Base-by-base conservation (phyloP, 2,329 filamentous ascomycete species). In the Pseudocercospora musae region DNA sequence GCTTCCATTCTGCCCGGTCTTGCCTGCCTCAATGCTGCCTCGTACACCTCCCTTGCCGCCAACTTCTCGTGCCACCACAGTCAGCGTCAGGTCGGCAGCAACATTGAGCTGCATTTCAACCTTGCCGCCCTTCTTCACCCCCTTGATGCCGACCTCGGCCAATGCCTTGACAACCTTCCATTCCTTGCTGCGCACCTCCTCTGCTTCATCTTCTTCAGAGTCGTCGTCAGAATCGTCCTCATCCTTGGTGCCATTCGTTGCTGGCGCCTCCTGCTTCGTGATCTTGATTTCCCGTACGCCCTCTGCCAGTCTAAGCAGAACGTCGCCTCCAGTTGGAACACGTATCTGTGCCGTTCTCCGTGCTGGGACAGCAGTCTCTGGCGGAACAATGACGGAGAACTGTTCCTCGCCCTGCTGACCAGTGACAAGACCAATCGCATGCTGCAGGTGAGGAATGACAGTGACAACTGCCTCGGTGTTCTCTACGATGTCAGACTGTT, bases 391-490 rank as follows among this genome's bases (percentile, higher is more conserved):
- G 62, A 92, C 88, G 53, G 87, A 87, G 81, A 98, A 97, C 63
- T 86, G 80, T 67, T 90, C 87, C 62, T 86, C 82, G n/a, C 52
- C 52, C 20, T 54, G 27, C 29, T 33, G 10, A 44, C 80, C 83
- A 70, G 88, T 86, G 66, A 96, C 84, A 58, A 98, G 89, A 76
- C 95, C 95, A 66, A 99, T 90, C 66, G 94, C 90, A 75, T 93
- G 90, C 71, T 87, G 84, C 66, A 96, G 88, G 81, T 99, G 95
- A 71, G 92, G 92, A 57, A 96, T 92, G 15, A 93, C 94, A 33
- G 94, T 97, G 67, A 99, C 92, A 75, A 92, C 91, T 57, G 95
- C 89, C 82, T 99, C 94, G 53, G 92, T 96, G 66, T 91, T 96
- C 83, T 97, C 93, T 76, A 96, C 91, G 70, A 99, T 96, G 75